A percentile compares a stretch with the other conserved stretches of the same genome.
Conservation (phyloP, 176 grass and related monocot genomes). For the Stipa capillata region DNA sequence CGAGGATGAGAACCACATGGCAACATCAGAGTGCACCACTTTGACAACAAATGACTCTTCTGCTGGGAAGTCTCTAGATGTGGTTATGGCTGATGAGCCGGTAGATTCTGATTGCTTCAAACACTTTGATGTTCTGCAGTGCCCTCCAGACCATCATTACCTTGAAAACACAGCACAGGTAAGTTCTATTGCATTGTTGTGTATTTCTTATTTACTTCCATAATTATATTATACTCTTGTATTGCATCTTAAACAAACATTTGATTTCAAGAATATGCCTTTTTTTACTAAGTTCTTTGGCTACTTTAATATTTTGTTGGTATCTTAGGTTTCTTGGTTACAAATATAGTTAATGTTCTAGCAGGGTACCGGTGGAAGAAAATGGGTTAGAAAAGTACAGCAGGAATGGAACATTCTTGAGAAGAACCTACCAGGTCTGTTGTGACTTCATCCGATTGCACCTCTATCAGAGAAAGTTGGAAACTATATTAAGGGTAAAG, state of each 20-base stretch:
- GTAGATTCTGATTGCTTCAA: constrained; percentile 53
- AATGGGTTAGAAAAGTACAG: constrained; percentile 91
- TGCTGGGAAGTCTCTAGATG: constrained; percentile 18
- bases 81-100: constrained; percentile 21
- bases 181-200: neutral
- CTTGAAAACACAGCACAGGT: constrained; percentile 50
- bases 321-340: constrained; percentile 18
- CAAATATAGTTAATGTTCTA: constrained; percentile 2
- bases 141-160: constrained; percentile 78
- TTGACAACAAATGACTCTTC: constrained; percentile 26
- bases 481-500: constrained; percentile 1
- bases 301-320: neutral
- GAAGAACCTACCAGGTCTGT: constrained; percentile 87
- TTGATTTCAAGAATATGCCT: neutral
- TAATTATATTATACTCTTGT: neutral
- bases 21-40: neutral
- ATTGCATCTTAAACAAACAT: neutral
- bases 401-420: constrained; percentile 99
- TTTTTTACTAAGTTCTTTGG: neutral
- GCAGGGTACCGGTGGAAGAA: constrained; percentile 74
- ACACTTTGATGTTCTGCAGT: constrained; percentile 84
- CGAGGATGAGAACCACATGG: constrained; percentile 17
- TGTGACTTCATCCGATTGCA: neutral
- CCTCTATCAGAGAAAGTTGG: neutral
- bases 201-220: neutral